These are phyloP conservation scores for Eutypella sp. DNA, from an alignment of 2,329 filamentous ascomycete genomes.

Conservation along the genomic window DNA sequence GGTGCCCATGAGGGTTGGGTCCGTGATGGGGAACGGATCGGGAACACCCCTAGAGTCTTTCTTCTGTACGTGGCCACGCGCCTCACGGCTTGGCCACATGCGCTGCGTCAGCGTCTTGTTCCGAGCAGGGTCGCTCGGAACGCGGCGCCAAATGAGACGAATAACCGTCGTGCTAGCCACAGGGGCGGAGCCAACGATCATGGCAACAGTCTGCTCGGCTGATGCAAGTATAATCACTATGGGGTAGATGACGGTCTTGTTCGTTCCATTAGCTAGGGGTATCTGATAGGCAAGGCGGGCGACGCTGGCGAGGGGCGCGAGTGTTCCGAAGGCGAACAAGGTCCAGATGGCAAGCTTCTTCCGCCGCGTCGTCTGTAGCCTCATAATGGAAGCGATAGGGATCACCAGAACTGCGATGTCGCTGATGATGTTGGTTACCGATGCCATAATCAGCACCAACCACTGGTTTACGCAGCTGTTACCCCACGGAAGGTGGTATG, in stretches of 20 bases:
- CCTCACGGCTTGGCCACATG: constrained; percentile 12
- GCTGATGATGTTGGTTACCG: constrained; percentile 22
- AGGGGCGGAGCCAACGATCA: constrained; percentile 19
- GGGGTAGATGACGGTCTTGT: constrained; percentile 20
- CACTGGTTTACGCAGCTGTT: constrained; percentile 19
- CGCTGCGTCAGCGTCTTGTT: constrained; percentile 10
- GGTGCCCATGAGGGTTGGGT: not conserved
- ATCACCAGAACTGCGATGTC: constrained; percentile 22
- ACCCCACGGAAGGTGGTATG: constrained; percentile 15
- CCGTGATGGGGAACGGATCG: constrained; percentile 6
- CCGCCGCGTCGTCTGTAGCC: constrained; percentile 20
- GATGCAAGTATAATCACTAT: constrained; percentile 17
- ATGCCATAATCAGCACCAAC: constrained; percentile 16
- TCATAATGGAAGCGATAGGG: constrained; percentile 24
- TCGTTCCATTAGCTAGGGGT: constrained; percentile 6
- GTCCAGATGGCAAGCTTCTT: constrained; percentile 25
- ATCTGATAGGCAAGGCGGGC: constrained; percentile 20
- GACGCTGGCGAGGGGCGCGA: constrained; percentile 21
- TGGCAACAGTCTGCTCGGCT: constrained; percentile 17
- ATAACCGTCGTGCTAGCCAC: constrained; percentile 14
- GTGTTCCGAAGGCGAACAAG: constrained; percentile 25
- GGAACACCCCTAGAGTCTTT: not conserved
- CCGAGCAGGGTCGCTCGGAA: not conserved
- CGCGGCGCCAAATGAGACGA: constrained; percentile 7
- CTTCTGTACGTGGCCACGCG: not conserved